These are phyloP conservation scores for Eremothecium gossypii DNA, from an alignment of 1,139 yeast species.

Conservation along the genomic window DNA sequence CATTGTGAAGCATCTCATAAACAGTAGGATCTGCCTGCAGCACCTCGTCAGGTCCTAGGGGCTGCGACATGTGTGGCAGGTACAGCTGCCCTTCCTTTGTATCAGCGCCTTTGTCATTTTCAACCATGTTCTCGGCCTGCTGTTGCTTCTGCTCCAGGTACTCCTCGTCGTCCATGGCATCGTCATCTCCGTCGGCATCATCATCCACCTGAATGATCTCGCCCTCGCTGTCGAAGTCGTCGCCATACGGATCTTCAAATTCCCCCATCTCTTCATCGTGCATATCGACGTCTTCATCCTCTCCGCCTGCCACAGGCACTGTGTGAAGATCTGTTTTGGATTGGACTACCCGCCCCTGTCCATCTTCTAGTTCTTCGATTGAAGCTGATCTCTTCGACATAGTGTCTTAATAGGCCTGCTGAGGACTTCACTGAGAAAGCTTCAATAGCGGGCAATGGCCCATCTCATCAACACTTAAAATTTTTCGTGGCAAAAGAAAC, in stretches of 20 bases:
- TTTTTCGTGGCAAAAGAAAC: slow-evolving; percentile 2
- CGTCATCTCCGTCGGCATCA: slow-evolving; percentile 53
- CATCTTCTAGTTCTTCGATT: slow-evolving; percentile 33
- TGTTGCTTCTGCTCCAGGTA: slow-evolving; percentile 23
- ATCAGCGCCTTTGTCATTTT: slow-evolving; percentile 29
- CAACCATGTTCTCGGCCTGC: slow-evolving; percentile 31
- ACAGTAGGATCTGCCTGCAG: slow-evolving; percentile 95
- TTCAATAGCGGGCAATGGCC: slow-evolving; percentile 5
- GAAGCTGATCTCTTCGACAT: slow-evolving; percentile 55
- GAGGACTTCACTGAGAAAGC: not conserved
- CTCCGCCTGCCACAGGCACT: slow-evolving; percentile 30
- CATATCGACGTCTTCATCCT: slow-evolving; percentile 18
- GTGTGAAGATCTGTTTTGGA: slow-evolving; percentile 30
- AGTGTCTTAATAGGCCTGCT: not conserved
- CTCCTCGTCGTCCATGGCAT: slow-evolving; percentile 23
- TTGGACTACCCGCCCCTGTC: slow-evolving; percentile 31
- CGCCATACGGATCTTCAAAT: slow-evolving; percentile 91
- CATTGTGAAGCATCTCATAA: slow-evolving; percentile 92
- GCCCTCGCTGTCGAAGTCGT: slow-evolving; percentile 89
- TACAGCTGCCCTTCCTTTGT: slow-evolving; percentile 39
- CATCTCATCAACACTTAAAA: slow-evolving; percentile 16
- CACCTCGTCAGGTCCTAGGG: slow-evolving; percentile 91
- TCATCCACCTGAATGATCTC: slow-evolving; percentile 74
- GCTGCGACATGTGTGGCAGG: slow-evolving; percentile 79
- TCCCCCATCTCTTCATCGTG: slow-evolving; percentile 62